phyloP scores from a whole-genome alignment of 2,329 filamentous ascomycete genomes.

The Pseudocercospora macadamiae region DNA sequence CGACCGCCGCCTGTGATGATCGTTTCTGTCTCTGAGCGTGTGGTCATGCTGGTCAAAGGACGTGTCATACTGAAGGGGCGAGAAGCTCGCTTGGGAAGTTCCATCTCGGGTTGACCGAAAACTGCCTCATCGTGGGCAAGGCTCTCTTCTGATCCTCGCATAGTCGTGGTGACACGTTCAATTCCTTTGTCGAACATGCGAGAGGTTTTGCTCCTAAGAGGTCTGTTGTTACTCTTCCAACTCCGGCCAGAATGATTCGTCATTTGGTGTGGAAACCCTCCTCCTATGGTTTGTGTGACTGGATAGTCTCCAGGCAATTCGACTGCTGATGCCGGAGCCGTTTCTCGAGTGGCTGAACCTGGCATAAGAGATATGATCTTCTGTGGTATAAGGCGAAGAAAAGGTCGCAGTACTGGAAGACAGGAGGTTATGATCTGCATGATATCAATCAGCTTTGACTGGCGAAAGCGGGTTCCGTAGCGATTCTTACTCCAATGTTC shows the following conservation, averaged over 20 bases:
- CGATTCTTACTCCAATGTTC: conserved; percentile 21
- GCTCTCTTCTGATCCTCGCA: conserved; percentile 4
- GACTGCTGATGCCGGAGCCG: not conserved
- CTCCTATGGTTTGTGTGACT: conserved; percentile 15
- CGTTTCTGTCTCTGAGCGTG: conserved; percentile 1
- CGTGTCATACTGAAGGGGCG: conserved; percentile 15
- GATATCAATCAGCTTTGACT: not conserved
- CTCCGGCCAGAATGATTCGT: conserved; percentile 4
- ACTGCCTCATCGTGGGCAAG: not conserved
- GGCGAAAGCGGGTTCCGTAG: too few species aligned
- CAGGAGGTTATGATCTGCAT: conserved; percentile 26
- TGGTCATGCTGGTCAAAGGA: conserved; percentile 6
- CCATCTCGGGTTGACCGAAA: not conserved
- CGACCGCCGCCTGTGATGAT: conserved; percentile 16
- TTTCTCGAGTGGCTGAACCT: conserved; percentile 1
- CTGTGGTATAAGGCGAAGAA: conserved; percentile 18
- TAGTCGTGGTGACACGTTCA: conserved; percentile 8
- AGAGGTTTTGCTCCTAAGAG: conserved; percentile 7
- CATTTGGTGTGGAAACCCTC: conserved; percentile 5
- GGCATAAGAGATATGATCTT: conserved; percentile 19
- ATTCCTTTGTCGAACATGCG: conserved; percentile 9
- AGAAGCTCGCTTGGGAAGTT: not conserved
- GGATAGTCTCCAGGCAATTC: conserved; percentile 14
- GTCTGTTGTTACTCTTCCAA: conserved; percentile 1
- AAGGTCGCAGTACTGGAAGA: conserved; percentile 23